These are phyloP conservation scores for Grifola frondosa DNA, from an alignment of 1,284 basidiomycete genomes.

Conservation along the genomic window DNA sequence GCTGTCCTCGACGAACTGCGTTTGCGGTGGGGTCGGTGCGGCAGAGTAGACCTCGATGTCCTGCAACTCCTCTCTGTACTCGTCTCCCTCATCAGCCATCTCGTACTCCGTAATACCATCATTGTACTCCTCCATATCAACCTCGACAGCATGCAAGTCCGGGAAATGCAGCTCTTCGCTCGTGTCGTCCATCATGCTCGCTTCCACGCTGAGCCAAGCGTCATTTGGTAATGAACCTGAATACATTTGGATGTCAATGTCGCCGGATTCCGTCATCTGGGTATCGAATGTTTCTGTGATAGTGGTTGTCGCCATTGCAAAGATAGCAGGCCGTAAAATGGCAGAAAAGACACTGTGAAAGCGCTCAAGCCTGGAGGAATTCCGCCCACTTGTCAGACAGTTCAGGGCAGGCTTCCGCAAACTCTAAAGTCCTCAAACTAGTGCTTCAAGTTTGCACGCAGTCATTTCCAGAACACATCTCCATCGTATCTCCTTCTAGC, in stretches of 20 bases:
- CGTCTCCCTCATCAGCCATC: constrained; percentile 58
- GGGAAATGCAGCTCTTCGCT: constrained; percentile 38
- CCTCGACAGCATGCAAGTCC: constrained; percentile 55
- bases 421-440: too few relatives aligned
- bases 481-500: too few relatives aligned
- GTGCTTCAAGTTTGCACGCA: too few relatives aligned
- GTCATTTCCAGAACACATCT: too few relatives aligned
- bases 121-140: constrained; percentile 70
- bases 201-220: constrained; percentile 56
- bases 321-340: neutral
- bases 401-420: constrained; percentile 15
- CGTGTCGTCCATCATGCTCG: constrained; percentile 63
- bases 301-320: constrained; percentile 33
- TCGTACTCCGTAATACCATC: constrained; percentile 62
- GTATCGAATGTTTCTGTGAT: constrained; percentile 58
- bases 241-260: constrained; percentile 66
- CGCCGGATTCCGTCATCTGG: constrained; percentile 64
- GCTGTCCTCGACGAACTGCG: too few relatives aligned
- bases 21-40: constrained; percentile 38
- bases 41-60: constrained; percentile 65
- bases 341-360: neutral
- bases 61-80: constrained; percentile 36
- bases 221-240: constrained; percentile 41
- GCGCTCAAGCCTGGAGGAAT: too few relatives aligned
- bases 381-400: constrained; percentile 2